Evolutionary conservation across 1,284 basidiomycete genomes (phyloP).

Genomic region (Xanthoconium separans): DNA sequence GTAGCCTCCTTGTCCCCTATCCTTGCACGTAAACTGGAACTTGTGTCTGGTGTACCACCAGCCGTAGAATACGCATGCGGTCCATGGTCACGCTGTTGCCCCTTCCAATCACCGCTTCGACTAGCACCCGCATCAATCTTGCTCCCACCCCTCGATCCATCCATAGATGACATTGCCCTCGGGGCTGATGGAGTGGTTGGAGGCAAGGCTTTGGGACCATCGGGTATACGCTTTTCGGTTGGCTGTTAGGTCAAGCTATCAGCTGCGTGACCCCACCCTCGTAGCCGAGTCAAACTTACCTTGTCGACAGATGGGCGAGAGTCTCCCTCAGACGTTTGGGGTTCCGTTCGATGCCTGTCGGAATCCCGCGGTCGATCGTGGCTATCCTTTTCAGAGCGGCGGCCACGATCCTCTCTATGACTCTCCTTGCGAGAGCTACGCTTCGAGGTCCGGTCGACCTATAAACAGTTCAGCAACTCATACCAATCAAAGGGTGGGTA

Average conservation of each 20-base stretch:
- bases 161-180: constrained; percentile 60
- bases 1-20: constrained; percentile 59
- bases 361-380: constrained; percentile 65
- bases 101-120: constrained; percentile 35
- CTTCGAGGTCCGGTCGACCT: constrained; percentile 71
- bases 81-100: constrained; percentile 33
- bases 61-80: constrained; percentile 26
- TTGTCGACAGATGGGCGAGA: constrained; percentile 54
- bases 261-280: background rate
- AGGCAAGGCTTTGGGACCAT: constrained; percentile 55
- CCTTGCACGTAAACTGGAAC: constrained; percentile 58
- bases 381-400: constrained; percentile 68
- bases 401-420: constrained; percentile 68
- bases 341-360: constrained; percentile 65
- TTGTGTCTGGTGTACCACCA: constrained; percentile 20
- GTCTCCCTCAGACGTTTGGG: constrained; percentile 50
- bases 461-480: constrained; percentile 17
- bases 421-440: constrained; percentile 72
- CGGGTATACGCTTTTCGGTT: constrained; percentile 56
- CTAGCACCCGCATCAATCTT: constrained; percentile 37
- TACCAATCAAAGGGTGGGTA: constrained; percentile 3
- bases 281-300: constrained; percentile 36
- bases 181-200: constrained; percentile 65
- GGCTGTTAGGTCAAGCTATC: constrained; percentile 33
- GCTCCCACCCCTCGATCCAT: constrained; percentile 36